Conservation (phyloP, 176 grass and related monocot species). For the Miscanthus lutarioriparius region DNA sequence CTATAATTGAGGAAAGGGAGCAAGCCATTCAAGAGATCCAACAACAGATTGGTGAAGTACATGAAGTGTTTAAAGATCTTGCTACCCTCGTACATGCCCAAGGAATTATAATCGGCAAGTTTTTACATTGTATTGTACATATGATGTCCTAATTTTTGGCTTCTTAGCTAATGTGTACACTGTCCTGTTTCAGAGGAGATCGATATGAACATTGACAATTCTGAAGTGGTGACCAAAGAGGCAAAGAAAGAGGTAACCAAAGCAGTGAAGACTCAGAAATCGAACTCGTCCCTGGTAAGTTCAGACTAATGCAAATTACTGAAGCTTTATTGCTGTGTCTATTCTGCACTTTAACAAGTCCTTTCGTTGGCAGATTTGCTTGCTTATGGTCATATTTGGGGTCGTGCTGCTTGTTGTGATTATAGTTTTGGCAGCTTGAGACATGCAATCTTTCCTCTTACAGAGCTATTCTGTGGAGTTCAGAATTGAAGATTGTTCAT, state of each 20-base stretch:
- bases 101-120: slow-evolving; percentile 75
- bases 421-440: slow-evolving; percentile 58
- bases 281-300: slow-evolving; percentile 83
- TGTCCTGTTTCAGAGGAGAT: slow-evolving; percentile 72
- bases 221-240: slow-evolving; percentile 56
- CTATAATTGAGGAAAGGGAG: slow-evolving; percentile 95
- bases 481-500: slow-evolving; percentile 6
- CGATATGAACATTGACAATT: slow-evolving; percentile 76
- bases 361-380: slow-evolving; percentile 52
- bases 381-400: slow-evolving; percentile 69
- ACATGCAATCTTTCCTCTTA: not conserved
- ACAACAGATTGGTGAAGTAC: slow-evolving; percentile 92
- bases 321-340: slow-evolving; percentile 1
- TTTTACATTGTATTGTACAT: slow-evolving; percentile 10
- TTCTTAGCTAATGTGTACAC: slow-evolving; percentile 5
- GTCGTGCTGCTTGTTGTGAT: slow-evolving; percentile 65
- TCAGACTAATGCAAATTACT: not conserved
- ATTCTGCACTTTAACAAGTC: slow-evolving; percentile 7
- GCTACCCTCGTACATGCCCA: slow-evolving; percentile 87
- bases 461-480: not conserved
- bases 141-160: not conserved
- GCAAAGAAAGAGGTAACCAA: slow-evolving; percentile 62
- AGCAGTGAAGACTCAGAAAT: slow-evolving; percentile 86
- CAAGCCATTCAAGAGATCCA: slow-evolving; percentile 94
- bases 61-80: slow-evolving; percentile 96